Base-by-base conservation (phyloP, 768 basidiomycete species). In the Ephemerocybe angulata region DNA sequence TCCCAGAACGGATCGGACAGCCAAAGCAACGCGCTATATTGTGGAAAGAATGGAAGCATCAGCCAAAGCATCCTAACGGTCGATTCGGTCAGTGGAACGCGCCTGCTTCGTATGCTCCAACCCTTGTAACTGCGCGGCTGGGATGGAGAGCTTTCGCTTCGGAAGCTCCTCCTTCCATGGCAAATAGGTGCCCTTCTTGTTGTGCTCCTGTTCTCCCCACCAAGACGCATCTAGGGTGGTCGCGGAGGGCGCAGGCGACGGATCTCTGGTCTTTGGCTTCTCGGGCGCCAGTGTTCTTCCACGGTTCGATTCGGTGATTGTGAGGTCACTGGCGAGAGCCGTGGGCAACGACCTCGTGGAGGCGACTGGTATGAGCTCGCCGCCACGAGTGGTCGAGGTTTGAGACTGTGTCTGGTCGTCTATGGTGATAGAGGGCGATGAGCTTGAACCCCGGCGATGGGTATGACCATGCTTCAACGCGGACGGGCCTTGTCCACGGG, bases 1-100 rank as follows among this genome's bases (percentile, higher is more conserved):
- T 28, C 70, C 72, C 13, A 77, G 64, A 19, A 74, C 62, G 7
- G 70, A 73, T 17, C 58, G 60, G 40, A 61, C 69, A 62, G 63
- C 66, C 22, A 62, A 57, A n/a, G 62, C 60, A 43, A 75, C 68
- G 40, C 72, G 69, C 72, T 73, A 53, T 31, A 30, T 28, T 19
- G 19, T 46, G 28, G 21, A 27, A 42, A 52, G n/a, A 17, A 31
- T 17, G 27, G 19, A 30, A 37, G 35, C 30, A 52, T 15, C 49
- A 48, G 44, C 24, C 21, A 31, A 31, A 33, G 22, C 29, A 24
- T 40, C 31, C 27, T 17, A 43, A 24, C 31, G 21, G 24, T 12
- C 41, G 12, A 38, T 8, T 21, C 31, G 28, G 31, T 33, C 35
- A 13, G 21, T 19, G 4, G 38, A 46, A 52, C 55, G 55, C 24